Evolutionary conservation across 768 basidiomycete species (phyloP).

Genomic region (Hemileccinum rubropunctum): DNA sequence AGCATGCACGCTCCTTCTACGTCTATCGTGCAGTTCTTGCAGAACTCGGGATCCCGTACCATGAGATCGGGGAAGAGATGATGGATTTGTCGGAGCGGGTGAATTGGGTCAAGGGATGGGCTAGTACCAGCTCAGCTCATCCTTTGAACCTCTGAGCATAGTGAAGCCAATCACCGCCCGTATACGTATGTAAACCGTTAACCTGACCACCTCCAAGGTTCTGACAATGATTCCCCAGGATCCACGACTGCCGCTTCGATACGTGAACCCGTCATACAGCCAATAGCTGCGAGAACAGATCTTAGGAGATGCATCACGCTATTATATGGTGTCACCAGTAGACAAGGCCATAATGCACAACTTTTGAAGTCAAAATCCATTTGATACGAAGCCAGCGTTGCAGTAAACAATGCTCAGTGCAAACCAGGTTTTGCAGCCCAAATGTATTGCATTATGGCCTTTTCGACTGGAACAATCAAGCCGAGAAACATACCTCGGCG

Average conservation of each 20-base stretch:
- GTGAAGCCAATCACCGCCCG: too few species aligned
- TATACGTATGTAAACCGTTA: slow-evolving; percentile 2
- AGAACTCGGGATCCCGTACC: slow-evolving; percentile 43
- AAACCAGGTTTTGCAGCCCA: slow-evolving; percentile 19
- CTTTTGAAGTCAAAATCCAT: slow-evolving; percentile 20
- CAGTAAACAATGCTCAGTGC: slow-evolving; percentile 6
- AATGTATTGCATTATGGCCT: slow-evolving; percentile 26
- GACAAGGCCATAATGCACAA: slow-evolving; percentile 29
- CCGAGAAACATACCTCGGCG: slow-evolving; percentile 17
- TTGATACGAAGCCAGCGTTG: slow-evolving; percentile 3
- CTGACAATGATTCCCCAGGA: neutral
- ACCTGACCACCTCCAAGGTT: neutral
- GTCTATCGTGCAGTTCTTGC: slow-evolving; percentile 40
- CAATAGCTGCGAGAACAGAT: slow-evolving; percentile 4
- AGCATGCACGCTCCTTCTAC: slow-evolving; percentile 39
- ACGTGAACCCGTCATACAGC: neutral
- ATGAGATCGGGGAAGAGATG: slow-evolving; percentile 44
- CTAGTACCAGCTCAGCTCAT: neutral
- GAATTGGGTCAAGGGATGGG: slow-evolving; percentile 17
- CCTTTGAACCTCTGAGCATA: slow-evolving; percentile 11
- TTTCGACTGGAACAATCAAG: slow-evolving; percentile 11
- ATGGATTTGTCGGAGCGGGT: slow-evolving; percentile 35
- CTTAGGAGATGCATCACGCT: neutral
- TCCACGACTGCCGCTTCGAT: too few species aligned
- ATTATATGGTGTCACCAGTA: slow-evolving; percentile 11